These are phyloP conservation scores for Podospora sp. DNA, from an alignment of 495 filamentous ascomycete genomes.

Conservation along the genomic window DNA sequence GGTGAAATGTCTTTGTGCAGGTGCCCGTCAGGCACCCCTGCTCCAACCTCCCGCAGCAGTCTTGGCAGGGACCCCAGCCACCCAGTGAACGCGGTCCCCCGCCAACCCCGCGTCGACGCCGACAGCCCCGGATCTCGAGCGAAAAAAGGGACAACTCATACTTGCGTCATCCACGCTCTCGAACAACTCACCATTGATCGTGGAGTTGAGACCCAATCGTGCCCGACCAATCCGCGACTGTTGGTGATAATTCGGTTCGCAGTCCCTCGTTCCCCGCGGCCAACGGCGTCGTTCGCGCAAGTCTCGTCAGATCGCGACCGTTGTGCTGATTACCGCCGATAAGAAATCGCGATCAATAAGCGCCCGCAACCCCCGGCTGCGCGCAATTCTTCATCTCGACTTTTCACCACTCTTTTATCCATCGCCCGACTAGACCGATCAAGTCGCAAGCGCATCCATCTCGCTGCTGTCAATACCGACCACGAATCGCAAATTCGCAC, in stretches of 20 bases:
- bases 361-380: neutral
- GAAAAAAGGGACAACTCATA: slow-evolving; percentile 16
- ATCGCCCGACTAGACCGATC: neutral
- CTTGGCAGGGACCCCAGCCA: slow-evolving; percentile 14
- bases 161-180: slow-evolving; percentile 14
- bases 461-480: neutral
- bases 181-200: neutral
- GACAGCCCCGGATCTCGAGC: neutral
- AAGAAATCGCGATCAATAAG: neutral
- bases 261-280: neutral
- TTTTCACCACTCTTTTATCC: neutral
- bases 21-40: neutral
- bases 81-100: slow-evolving; percentile 7
- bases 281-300: slow-evolving; percentile 5
- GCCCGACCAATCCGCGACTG: slow-evolving; percentile 14
- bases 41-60: slow-evolving; percentile 8
- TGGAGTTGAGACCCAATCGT: slow-evolving; percentile 14
- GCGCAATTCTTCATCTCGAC: neutral
- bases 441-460: neutral
- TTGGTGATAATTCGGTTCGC: slow-evolving; percentile 3
- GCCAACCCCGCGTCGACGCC: slow-evolving; percentile 15
- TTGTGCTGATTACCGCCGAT: neutral
- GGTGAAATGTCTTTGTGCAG: neutral
- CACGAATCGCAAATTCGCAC: neutral
- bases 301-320: slow-evolving; percentile 1